A percentile compares a stretch with the other conserved stretches of the same genome.
Evolutionary conservation across 2,329 filamentous ascomycete genomes (phyloP).

Genomic region (Cucurbitaria berberidis): DNA sequence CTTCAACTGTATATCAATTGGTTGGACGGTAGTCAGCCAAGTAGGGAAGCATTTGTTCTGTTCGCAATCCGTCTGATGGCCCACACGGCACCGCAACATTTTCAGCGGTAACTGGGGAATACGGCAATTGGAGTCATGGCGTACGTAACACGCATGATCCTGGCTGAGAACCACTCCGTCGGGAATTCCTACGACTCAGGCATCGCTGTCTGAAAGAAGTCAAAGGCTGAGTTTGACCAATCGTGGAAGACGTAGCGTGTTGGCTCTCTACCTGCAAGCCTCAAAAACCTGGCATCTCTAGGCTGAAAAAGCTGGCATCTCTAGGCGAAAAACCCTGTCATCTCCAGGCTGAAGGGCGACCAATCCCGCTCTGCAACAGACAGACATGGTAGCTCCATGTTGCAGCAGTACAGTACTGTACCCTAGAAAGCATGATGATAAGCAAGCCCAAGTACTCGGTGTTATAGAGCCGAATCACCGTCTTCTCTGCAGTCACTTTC

Average conservation of each 20-base stretch:
- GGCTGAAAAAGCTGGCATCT: slow-evolving; percentile 11
- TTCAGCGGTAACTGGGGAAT: slow-evolving; percentile 6
- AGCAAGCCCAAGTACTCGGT: slow-evolving; percentile 4
- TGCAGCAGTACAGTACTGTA: slow-evolving; percentile 22
- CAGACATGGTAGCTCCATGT: slow-evolving; percentile 13
- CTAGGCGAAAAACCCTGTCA: slow-evolving; percentile 1
- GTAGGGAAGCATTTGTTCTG: not conserved
- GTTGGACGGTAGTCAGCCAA: not conserved
- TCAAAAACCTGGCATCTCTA: slow-evolving; percentile 3
- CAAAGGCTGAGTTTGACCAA: no score
- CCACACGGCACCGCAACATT: not conserved
- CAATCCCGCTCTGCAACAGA: slow-evolving; percentile 21
- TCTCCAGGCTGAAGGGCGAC: slow-evolving; percentile 1
- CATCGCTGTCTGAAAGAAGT: not conserved
- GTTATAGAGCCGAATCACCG: slow-evolving; percentile 3
- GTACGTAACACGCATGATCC: slow-evolving; percentile 19
- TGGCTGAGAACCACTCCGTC: slow-evolving; percentile 23
- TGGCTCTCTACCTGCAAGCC: slow-evolving; percentile 25
- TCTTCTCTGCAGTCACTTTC: slow-evolving; percentile 1
- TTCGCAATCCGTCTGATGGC: not conserved
- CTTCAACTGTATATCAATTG: not conserved
- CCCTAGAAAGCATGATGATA: slow-evolving; percentile 16
- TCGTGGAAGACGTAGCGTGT: no score
- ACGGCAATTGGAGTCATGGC: slow-evolving; percentile 28
- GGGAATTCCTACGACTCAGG: slow-evolving; percentile 13